Conservation (phyloP, 306 rosid species). For the Abrus precatorius region DNA sequence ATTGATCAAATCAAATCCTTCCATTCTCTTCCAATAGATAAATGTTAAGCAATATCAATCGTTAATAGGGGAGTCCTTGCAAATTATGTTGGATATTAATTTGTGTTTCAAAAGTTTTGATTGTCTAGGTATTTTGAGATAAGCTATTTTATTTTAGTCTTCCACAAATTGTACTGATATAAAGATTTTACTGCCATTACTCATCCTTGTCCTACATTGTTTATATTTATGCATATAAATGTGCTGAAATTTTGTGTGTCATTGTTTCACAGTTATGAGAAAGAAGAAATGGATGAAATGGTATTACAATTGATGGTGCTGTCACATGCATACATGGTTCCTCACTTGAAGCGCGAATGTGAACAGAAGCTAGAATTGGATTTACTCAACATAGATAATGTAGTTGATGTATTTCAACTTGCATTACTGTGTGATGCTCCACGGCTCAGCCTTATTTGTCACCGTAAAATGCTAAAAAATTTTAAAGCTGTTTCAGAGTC, state of each 20-base stretch:
- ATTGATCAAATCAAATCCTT: conserved; percentile 4
- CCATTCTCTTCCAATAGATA: conserved; percentile 4
- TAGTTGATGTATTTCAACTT: conserved; percentile 81
- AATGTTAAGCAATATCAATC: neutral
- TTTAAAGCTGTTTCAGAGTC: conserved; percentile 70
- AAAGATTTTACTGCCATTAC: neutral
- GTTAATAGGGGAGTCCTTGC: conserved; percentile 21
- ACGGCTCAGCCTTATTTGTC: conserved; percentile 79
- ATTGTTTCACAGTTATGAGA: conserved; percentile 60
- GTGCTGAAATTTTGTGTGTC: conserved; percentile 14
- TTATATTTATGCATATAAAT: neutral
- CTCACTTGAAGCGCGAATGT: conserved; percentile 83
- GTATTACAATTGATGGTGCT: conserved; percentile 71
- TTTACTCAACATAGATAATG: conserved; percentile 66
- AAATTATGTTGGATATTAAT: too few relatives aligned
- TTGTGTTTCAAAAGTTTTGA: too few relatives aligned
- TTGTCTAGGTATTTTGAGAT: too few relatives aligned
- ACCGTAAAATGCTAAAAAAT: conserved; percentile 67
- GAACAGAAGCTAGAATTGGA: conserved; percentile 63
- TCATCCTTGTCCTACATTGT: conserved; percentile 3
- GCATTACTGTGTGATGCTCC: conserved; percentile 88
- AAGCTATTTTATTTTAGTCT: too few relatives aligned
- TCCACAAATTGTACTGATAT: too few relatives aligned
- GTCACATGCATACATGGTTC: conserved; percentile 78
- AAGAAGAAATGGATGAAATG: conserved; percentile 77